Evolutionary conservation across 129 eudicot genomes (phyloP).

Genomic region (Scalesia atractyloides): DNA sequence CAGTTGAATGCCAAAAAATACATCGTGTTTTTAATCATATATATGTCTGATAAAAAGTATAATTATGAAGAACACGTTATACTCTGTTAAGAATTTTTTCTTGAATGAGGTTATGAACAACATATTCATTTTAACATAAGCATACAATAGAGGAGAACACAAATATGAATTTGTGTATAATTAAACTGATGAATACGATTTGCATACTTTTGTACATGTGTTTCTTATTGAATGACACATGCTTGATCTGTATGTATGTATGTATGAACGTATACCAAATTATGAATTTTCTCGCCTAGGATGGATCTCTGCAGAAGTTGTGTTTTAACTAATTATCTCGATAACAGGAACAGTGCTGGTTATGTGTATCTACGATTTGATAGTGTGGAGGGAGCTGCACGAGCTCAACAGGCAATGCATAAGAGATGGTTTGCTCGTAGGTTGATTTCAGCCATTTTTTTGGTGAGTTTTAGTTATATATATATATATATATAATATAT

Average conservation of each 20-base stretch:
- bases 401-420: conserved; percentile 95
- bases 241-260: neutral
- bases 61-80: neutral
- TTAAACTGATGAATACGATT: too few species aligned
- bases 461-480: conserved; percentile 77
- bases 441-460: conserved; percentile 83
- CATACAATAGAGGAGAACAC: too few species aligned
- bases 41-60: neutral
- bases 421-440: conserved; percentile 95
- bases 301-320: neutral
- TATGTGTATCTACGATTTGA: conserved; percentile 89
- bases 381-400: conserved; percentile 71
- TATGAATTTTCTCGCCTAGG: neutral
- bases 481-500: too few species aligned
- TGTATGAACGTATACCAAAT: neutral
- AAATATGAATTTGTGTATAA: too few species aligned
- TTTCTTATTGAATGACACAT: neutral
- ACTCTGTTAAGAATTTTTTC: neutral
- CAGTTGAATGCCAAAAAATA: neutral
- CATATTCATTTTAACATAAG: too few species aligned
- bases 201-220: neutral
- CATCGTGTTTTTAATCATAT: neutral
- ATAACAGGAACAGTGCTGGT: conserved; percentile 79
- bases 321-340: neutral
- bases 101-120: too few species aligned